These are phyloP conservation scores for Alternaria conjuncta DNA, from an alignment of 2,329 filamentous ascomycete genomes.

Conservation along the genomic window DNA sequence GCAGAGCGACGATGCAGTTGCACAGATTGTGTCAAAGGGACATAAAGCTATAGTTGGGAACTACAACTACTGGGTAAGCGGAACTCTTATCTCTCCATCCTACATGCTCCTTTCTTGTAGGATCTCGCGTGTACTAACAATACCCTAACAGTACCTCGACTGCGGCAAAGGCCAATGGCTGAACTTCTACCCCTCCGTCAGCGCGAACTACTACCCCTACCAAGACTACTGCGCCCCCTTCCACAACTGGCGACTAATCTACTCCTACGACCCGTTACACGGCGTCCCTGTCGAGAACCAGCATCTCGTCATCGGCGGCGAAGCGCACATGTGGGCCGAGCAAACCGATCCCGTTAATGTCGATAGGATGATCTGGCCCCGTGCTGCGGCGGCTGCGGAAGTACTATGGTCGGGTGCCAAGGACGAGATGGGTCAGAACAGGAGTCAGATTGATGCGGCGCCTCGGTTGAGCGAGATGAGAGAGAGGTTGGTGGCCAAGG, in stretches of 20 bases:
- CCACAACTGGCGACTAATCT: slow-evolving; percentile 83
- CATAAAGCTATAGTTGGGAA: slow-evolving; percentile 76
- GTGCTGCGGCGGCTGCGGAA: slow-evolving; percentile 75
- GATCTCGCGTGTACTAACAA: neutral
- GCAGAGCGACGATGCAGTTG: slow-evolving; percentile 69
- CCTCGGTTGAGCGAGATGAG: slow-evolving; percentile 76
- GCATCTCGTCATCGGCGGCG: slow-evolving; percentile 78
- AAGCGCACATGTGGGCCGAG: slow-evolving; percentile 80
- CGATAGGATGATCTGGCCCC: slow-evolving; percentile 79
- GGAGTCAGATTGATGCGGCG: slow-evolving; percentile 72
- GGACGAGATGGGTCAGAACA: slow-evolving; percentile 70
- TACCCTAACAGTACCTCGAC: slow-evolving; percentile 70
- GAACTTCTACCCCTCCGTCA: slow-evolving; percentile 66
- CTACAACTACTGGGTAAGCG: slow-evolving; percentile 74
- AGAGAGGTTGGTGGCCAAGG: slow-evolving; percentile 73
- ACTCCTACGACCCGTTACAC: slow-evolving; percentile 76
- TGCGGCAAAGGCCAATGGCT: slow-evolving; percentile 83
- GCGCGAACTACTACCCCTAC: slow-evolving; percentile 69
- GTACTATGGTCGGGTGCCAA: slow-evolving; percentile 78
- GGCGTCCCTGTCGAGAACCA: slow-evolving; percentile 68
- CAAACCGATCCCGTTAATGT: slow-evolving; percentile 77
- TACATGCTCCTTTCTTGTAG: neutral
- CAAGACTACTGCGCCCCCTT: slow-evolving; percentile 79
- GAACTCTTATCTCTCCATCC: neutral
- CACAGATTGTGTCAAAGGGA: slow-evolving; percentile 65